These are phyloP conservation scores for Fusarium papillatum DNA, from an alignment of 2,329 filamentous ascomycete species.

Conservation along the genomic window DNA sequence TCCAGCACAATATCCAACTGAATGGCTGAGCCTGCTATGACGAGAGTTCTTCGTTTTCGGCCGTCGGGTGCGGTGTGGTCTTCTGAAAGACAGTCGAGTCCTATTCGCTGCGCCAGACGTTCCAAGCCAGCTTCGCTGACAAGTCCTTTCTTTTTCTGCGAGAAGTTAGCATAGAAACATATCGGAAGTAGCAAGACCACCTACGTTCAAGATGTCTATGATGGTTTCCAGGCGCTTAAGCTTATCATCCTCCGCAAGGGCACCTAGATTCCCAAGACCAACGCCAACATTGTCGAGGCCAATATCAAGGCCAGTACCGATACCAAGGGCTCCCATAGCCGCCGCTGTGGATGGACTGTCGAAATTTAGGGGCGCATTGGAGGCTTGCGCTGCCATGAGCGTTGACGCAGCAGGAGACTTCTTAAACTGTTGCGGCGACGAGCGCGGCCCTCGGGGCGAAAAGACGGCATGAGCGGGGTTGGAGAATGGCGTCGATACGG, in stretches of 20 bases:
- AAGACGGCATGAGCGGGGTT: slow-evolving; percentile 69
- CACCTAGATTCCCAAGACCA: slow-evolving; percentile 56
- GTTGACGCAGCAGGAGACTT: slow-evolving; percentile 71
- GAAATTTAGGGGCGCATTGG: slow-evolving; percentile 66
- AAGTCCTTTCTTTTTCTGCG: slow-evolving; percentile 66
- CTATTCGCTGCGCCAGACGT: slow-evolving; percentile 75
- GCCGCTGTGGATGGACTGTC: slow-evolving; percentile 75
- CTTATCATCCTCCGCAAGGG: slow-evolving; percentile 66
- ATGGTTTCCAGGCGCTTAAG: slow-evolving; percentile 67
- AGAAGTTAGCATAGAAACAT: slow-evolving; percentile 8
- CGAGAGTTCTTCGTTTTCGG: slow-evolving; percentile 66
- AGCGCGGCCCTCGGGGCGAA: slow-evolving; percentile 69
- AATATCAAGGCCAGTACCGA: slow-evolving; percentile 65
- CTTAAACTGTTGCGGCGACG: slow-evolving; percentile 75
- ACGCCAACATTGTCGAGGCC: slow-evolving; percentile 65
- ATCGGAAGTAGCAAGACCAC: slow-evolving; percentile 22
- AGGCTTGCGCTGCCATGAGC: slow-evolving; percentile 61
- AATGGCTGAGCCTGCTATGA: slow-evolving; percentile 73
- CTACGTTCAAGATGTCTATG: slow-evolving; percentile 63
- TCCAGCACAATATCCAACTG: slow-evolving; percentile 72
- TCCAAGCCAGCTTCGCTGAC: slow-evolving; percentile 84
- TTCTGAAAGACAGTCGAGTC: slow-evolving; percentile 75
- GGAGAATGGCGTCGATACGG: slow-evolving; percentile 77
- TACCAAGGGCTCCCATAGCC: slow-evolving; percentile 68
- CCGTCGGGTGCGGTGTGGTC: slow-evolving; percentile 60